Evolutionary conservation across 371 early-diverging fungal genomes (phyloP).

Genomic region (Circinella minor): DNA sequence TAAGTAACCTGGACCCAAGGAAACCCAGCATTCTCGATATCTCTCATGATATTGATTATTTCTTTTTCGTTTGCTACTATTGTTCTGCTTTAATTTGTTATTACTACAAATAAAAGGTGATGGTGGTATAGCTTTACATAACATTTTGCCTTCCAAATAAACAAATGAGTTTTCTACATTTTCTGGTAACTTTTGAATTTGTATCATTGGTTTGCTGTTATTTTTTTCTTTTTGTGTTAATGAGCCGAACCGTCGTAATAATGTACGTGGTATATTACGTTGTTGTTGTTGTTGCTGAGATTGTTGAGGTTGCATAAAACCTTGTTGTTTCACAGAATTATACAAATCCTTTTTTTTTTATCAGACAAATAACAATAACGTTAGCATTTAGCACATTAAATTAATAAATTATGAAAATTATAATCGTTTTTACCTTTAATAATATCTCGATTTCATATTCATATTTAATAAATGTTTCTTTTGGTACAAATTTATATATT

Average conservation of each 20-base stretch:
- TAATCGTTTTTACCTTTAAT: constrained; percentile 14
- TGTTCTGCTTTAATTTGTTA: neutral
- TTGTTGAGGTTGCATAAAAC: constrained; percentile 13
- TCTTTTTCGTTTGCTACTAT: neutral
- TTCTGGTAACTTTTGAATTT: neutral
- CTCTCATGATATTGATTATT: neutral
- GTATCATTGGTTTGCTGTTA: neutral
- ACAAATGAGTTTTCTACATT: neutral
- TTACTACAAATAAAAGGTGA: neutral
- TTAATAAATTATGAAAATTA: no score
- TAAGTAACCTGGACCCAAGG: constrained; percentile 4
- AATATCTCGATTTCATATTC: constrained; percentile 19
- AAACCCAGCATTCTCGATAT: constrained; percentile 10
- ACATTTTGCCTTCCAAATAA: constrained; percentile 3
- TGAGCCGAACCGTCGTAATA: constrained; percentile 17
- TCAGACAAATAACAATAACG: no score
- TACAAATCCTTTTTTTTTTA: constrained; percentile 13
- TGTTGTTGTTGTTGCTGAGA: constrained; percentile 1
- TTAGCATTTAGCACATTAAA: no score
- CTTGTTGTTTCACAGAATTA: constrained; percentile 22
- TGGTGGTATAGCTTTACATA: constrained; percentile 5
- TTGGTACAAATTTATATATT: constrained; percentile 25
- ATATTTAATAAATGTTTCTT: constrained; percentile 10
- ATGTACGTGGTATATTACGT: constrained; percentile 6
- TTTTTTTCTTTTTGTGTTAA: constrained; percentile 3